These are phyloP conservation scores for Pseudogymnoascus sp. DNA, from an alignment of 2,329 filamentous ascomycete species.

Conservation along the genomic window DNA sequence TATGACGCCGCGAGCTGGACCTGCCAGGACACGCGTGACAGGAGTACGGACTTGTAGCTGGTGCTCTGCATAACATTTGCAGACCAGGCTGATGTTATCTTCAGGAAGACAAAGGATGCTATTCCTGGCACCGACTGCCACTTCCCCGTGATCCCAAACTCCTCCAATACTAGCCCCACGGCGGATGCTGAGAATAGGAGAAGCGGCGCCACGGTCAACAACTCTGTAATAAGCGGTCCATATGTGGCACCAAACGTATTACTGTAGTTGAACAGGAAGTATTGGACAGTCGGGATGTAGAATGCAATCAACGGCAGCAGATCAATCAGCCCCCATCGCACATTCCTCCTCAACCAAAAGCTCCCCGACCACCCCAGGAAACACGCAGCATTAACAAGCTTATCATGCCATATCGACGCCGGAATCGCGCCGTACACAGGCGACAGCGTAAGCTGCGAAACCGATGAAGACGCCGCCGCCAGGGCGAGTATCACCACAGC, in stretches of 20 bases:
- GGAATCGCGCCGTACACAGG: conserved; percentile 86
- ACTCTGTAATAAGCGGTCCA: conserved; percentile 70
- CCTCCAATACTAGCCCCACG: conserved; percentile 56
- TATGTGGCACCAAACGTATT: conserved; percentile 54
- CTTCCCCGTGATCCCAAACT: conserved; percentile 41
- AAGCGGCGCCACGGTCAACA: conserved; percentile 62
- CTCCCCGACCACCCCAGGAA: conserved; percentile 67
- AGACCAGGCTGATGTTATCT: conserved; percentile 29
- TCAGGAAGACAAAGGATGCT: conserved; percentile 57
- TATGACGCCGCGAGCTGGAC: conserved; percentile 57
- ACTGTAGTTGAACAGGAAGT: conserved; percentile 60
- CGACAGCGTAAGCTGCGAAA: conserved; percentile 68
- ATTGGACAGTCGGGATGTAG: conserved; percentile 66
- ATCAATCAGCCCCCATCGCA: conserved; percentile 40
- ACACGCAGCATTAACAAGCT: conserved; percentile 55
- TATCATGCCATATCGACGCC: conserved; percentile 60
- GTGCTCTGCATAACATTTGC: conserved; percentile 35
- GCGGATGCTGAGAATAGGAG: conserved; percentile 54
- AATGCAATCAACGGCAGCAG: conserved; percentile 66
- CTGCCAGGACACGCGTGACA: conserved; percentile 66
- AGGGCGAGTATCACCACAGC: conserved; percentile 42
- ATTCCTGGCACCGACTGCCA: conserved; percentile 45
- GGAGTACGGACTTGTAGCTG: conserved; percentile 53
- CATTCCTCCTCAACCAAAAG: conserved; percentile 40
- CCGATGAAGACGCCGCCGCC: conserved; percentile 55